Percentiles rank a stretch among this genome's conserved stretches.
Conservation (phyloP, 179 eudicot species). For the Spergularia azorica region DNA sequence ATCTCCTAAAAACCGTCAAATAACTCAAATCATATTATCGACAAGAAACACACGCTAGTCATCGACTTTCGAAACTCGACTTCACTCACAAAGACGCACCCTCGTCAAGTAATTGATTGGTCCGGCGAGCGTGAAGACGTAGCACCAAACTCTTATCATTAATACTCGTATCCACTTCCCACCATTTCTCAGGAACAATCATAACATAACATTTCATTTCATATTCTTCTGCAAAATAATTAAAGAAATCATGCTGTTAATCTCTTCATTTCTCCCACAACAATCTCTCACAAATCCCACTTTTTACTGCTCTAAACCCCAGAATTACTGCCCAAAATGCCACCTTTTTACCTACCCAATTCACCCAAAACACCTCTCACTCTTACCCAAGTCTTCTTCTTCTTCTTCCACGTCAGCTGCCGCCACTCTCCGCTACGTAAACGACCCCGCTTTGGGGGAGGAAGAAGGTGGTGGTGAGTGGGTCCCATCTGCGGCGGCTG, state of each 20-base stretch:
- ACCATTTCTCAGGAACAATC: too few species aligned
- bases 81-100: too few species aligned
- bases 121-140: too few species aligned
- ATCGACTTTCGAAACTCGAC: too few species aligned
- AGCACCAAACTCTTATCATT: too few species aligned
- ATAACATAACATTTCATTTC: too few species aligned
- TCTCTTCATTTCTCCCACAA: conserved; percentile 26
- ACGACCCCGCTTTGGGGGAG: conserved; percentile 34
- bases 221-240: too few species aligned
- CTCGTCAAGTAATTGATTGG: too few species aligned
- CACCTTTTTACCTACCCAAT: conserved; percentile 12
- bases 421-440: conserved; percentile 38
- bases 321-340: conserved; percentile 22
- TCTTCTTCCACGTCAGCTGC: conserved; percentile 20
- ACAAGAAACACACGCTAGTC: too few species aligned
- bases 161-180: too few species aligned
- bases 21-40: too few species aligned
- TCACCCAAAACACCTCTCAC: conserved; percentile 11
- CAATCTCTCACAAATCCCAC: conserved; percentile 19
- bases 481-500: conserved; percentile 67
- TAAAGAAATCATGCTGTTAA: conserved; percentile 14
- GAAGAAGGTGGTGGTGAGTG: conserved; percentile 43
- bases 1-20: too few species aligned
- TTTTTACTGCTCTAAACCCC: conserved; percentile 17
- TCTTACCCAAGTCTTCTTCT: conserved; percentile 4